Evolutionary conservation across 228 moss, liverwort and hornwort species (phyloP).

Genomic region (Sphagnum fallax): DNA sequence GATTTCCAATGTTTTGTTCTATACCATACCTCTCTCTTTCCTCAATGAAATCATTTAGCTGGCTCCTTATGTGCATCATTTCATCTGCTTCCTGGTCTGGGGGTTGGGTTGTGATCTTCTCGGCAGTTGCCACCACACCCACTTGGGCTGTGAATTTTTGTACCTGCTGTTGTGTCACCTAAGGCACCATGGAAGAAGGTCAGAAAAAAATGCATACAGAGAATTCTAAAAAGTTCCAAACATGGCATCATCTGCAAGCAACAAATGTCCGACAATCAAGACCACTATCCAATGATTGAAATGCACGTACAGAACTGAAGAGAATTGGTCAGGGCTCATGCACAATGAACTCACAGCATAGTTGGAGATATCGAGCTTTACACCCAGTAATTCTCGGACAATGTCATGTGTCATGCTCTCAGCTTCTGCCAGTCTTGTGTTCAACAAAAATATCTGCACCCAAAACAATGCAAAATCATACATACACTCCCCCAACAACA

Average conservation of each 20-base stretch:
- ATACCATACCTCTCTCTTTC: conserved; percentile 68
- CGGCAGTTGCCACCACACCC: conserved; percentile 7
- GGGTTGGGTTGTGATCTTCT: conserved; percentile 6
- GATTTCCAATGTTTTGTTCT: too few species aligned
- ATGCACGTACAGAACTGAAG: too few species aligned
- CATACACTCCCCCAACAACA: too few species aligned
- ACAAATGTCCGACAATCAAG: too few species aligned
- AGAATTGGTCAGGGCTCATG: conserved; percentile 1
- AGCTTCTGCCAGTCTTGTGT: conserved; percentile 68
- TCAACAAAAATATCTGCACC: conserved; percentile 34
- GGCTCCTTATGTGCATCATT: conserved; percentile 22
- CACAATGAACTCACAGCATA: conserved; percentile 64
- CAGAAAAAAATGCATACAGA: background rate
- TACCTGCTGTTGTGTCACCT: conserved; percentile 58
- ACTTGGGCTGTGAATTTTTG: conserved; percentile 51
- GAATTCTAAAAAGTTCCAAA: background rate
- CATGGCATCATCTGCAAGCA: too few species aligned
- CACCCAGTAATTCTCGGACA: conserved; percentile 62
- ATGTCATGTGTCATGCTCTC: conserved; percentile 92
- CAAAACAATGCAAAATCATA: conserved; percentile 15
- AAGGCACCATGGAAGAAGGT: conserved; percentile 11
- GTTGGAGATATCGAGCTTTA: conserved; percentile 71
- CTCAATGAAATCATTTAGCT: conserved; percentile 68
- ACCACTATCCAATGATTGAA: too few species aligned
- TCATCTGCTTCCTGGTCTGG: conserved; percentile 36